Percentiles rank a stretch among this genome's conserved stretches.
Conservation (phyloP, 257 asterid species). For the Solanum virginianum region DNA sequence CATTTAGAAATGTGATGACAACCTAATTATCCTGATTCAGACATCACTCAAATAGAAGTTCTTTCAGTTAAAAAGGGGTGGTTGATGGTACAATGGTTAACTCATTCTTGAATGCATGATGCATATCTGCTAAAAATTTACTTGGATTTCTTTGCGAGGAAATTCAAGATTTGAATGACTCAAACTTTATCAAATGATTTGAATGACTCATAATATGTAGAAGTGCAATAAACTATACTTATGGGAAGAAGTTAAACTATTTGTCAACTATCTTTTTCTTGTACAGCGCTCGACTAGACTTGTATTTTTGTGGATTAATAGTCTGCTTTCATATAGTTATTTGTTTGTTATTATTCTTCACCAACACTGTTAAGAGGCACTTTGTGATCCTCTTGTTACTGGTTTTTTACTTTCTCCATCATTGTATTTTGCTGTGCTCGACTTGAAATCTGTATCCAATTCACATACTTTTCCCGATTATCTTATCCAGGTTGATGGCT, state of each 20-base stretch:
- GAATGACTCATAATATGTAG: neutral
- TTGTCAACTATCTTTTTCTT: neutral
- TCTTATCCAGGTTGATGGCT: too few relatives aligned
- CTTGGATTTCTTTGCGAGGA: neutral
- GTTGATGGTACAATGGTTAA: neutral
- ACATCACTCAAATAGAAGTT: too few relatives aligned
- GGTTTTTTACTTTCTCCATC: neutral
- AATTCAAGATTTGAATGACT: neutral
- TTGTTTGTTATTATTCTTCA: neutral
- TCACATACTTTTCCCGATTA: conserved; percentile 4
- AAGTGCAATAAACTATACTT: neutral
- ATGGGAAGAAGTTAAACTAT: neutral
- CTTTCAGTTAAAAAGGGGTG: too few relatives aligned
- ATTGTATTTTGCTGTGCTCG: neutral
- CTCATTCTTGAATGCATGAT: neutral
- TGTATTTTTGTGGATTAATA: neutral
- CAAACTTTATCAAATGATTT: neutral
- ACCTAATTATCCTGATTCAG: too few relatives aligned
- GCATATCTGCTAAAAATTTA: neutral
- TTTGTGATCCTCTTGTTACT: neutral
- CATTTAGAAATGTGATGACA: too few relatives aligned
- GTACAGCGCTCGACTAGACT: neutral
- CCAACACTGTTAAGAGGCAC: neutral
- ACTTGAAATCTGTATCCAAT: neutral
- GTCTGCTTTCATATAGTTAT: neutral